A percentile compares a stretch with the other conserved stretches of the same genome.
phyloP scores from a whole-genome alignment of 2,329 filamentous ascomycete genomes.

The Ascochyta clinopodiicola region DNA sequence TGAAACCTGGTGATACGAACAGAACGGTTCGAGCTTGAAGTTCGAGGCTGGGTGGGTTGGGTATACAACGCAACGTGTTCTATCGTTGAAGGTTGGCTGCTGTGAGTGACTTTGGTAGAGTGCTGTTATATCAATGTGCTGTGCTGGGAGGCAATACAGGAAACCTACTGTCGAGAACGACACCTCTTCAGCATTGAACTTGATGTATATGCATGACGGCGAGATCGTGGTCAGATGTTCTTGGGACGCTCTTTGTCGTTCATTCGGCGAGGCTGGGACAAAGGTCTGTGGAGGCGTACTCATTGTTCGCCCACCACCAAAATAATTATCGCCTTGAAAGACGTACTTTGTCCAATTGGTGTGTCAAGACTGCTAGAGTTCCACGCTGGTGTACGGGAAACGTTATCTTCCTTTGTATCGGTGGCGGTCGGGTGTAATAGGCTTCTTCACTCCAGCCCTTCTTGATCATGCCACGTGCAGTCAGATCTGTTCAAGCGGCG shows the following conservation, averaged over 20 bases:
- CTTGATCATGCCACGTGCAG: not conserved
- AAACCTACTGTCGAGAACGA: not conserved
- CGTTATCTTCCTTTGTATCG: not conserved
- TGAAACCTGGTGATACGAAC: not conserved
- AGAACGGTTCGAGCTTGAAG: no score
- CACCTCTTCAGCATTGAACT: not conserved
- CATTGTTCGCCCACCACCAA: not conserved
- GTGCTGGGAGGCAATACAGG: not conserved
- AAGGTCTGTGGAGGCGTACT: not conserved
- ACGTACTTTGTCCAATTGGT: not conserved
- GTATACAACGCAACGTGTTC: no score
- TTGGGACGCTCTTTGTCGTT: not conserved
- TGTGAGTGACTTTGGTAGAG: no score
- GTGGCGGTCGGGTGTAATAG: not conserved
- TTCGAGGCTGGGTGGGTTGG: no score
- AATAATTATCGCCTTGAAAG: not conserved
- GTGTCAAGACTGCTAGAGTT: not conserved
- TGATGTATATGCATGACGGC: not conserved
- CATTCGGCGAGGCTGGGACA: not conserved
- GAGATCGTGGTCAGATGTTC: not conserved
- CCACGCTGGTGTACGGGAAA: not conserved
- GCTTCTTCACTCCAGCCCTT: not conserved
- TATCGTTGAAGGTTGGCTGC: no score
- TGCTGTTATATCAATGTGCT: not conserved
- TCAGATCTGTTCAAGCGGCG: not conserved